Percentiles rank a stretch among this genome's conserved stretches.
phyloP scores from a whole-genome alignment of 441 rosid genomes.

The Pelargonium cotyledonis region DNA sequence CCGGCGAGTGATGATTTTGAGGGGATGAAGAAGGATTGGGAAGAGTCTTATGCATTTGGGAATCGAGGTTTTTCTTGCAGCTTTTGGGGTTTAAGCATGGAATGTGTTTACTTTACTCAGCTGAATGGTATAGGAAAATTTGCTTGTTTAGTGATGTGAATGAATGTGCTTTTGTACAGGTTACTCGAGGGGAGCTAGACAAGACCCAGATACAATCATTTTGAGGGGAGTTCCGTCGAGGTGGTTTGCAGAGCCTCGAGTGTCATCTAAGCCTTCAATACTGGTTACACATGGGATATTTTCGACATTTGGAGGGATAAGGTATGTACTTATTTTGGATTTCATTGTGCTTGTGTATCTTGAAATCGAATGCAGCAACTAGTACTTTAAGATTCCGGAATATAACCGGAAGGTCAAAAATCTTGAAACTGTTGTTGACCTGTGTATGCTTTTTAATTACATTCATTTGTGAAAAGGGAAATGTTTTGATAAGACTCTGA shows the following conservation, averaged over 20 bases:
- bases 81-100: not conserved
- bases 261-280: conserved; percentile 89
- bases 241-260: conserved; percentile 94
- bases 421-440: not conserved
- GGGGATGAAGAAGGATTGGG: conserved; percentile 71
- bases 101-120: not conserved
- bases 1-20: conserved; percentile 69
- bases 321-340: conserved; percentile 30
- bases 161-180: conserved; percentile 32
- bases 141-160: not conserved
- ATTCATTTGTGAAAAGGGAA: not conserved
- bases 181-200: conserved; percentile 49
- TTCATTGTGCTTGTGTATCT: not conserved
- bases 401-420: not conserved
- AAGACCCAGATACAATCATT: conserved; percentile 72
- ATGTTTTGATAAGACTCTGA: not conserved
- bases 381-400: not conserved
- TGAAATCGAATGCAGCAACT: not conserved
- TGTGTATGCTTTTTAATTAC: not conserved
- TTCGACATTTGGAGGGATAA: conserved; percentile 77
- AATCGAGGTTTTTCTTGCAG: conserved; percentile 30
- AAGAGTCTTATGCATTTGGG: conserved; percentile 60
- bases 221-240: conserved; percentile 76
- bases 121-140: not conserved
- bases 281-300: conserved; percentile 84